phyloP scores from a whole-genome alignment of 1,139 yeast species.

The Saccharomyces uvarum region DNA sequence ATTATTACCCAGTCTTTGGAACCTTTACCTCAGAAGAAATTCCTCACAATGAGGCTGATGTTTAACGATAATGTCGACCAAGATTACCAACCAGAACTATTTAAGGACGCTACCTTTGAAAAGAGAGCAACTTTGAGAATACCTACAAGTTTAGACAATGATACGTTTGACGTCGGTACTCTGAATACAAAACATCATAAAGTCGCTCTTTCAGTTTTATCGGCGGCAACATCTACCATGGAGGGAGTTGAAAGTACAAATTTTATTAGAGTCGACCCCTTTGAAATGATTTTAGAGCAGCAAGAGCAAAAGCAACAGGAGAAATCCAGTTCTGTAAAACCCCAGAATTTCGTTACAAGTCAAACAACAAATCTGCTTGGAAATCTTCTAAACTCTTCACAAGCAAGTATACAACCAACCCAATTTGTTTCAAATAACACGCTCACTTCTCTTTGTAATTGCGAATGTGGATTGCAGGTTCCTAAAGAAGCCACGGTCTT shows the following conservation, averaged over 20 bases:
- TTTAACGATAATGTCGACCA: conserved; percentile 42
- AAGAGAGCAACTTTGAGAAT: conserved; percentile 29
- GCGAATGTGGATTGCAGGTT: conserved; percentile 30
- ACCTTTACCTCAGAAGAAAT: conserved; percentile 41
- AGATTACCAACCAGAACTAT: conserved; percentile 42
- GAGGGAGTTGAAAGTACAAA: conserved; percentile 7
- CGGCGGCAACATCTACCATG: conserved; percentile 14
- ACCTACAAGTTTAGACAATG: conserved; percentile 17
- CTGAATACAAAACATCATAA: conserved; percentile 25
- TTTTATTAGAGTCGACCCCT: conserved; percentile 29
- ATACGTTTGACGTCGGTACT: conserved; percentile 22
- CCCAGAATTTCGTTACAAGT: conserved; percentile 15
- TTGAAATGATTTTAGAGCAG: conserved; percentile 12
- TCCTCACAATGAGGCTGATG: conserved; percentile 40
- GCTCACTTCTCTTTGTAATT: conserved; percentile 8
- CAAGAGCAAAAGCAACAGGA: conserved; percentile 5
- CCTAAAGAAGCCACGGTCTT: conserved; percentile 12
- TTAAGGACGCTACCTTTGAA: conserved; percentile 39
- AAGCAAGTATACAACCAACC: conserved; percentile 26
- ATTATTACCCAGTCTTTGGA: conserved; percentile 46
- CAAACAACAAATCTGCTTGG: conserved; percentile 32
- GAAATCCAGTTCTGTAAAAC: neutral
- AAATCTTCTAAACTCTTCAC: conserved; percentile 25
- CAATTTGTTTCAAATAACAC: conserved; percentile 17
- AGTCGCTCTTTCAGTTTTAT: conserved; percentile 20